Evolutionary conservation across 1,139 yeast species (phyloP).

Genomic region (Martiniozyma asiatica): DNA sequence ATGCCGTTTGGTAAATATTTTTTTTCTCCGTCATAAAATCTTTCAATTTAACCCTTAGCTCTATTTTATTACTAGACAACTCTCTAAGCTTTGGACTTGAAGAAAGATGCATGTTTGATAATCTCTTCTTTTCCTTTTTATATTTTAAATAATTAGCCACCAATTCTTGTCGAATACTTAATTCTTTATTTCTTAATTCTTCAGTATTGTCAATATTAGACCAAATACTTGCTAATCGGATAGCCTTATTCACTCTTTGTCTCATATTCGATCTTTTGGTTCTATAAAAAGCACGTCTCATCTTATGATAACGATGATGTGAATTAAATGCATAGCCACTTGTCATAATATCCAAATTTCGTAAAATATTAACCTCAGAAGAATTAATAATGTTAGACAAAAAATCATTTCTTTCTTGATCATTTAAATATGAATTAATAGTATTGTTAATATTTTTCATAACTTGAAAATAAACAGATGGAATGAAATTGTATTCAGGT

Average conservation of each 20-base stretch:
- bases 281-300: conserved; percentile 3
- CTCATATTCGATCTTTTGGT: conserved; percentile 1
- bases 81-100: too few relatives aligned
- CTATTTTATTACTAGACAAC: too few relatives aligned
- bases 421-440: conserved; percentile 6
- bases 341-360: conserved; percentile 11
- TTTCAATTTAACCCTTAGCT: too few relatives aligned
- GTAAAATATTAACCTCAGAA: conserved; percentile 10
- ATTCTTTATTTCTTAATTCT: conserved; percentile 1
- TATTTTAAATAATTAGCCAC: too few relatives aligned
- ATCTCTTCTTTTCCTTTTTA: too few relatives aligned
- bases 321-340: too few relatives aligned
- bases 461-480: conserved; percentile 34
- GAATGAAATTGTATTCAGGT: conserved; percentile 24
- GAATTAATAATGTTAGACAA: conserved; percentile 9
- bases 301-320: background rate
- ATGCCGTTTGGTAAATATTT: too few relatives aligned
- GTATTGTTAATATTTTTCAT: conserved; percentile 20
- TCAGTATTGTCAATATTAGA: conserved; percentile 2
- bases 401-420: conserved; percentile 7
- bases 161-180: too few relatives aligned
- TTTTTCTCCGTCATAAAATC: too few relatives aligned
- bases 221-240: too few relatives aligned
- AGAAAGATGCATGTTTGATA: too few relatives aligned
- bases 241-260: background rate